Evolutionary conservation across 177 flowering plant species (phyloP).

Genomic region (Telopea speciosissima): DNA sequence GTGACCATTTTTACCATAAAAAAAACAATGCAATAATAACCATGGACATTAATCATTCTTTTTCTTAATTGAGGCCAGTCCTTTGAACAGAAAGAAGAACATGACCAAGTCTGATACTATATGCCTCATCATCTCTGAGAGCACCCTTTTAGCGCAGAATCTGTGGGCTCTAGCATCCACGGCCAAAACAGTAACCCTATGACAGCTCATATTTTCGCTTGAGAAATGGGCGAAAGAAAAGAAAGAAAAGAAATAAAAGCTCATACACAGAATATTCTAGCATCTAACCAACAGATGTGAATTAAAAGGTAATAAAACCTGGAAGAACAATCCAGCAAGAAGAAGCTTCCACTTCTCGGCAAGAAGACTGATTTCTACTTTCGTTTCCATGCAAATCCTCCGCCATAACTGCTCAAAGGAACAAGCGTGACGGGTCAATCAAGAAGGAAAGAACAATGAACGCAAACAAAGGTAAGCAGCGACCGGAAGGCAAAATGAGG

Average conservation of each 20-base stretch:
- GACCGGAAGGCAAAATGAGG: not conserved
- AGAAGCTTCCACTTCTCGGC: constrained; percentile 76
- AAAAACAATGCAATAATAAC: not conserved
- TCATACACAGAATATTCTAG: not conserved
- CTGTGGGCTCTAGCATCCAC: not conserved
- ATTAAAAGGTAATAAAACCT: constrained; percentile 31
- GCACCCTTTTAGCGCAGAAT: not conserved
- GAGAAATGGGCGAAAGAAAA: not conserved
- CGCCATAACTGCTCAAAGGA: constrained; percentile 59
- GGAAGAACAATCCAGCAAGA: constrained; percentile 62
- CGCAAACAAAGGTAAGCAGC: not conserved
- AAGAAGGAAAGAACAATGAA: not conserved
- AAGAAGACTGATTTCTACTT: constrained; percentile 60
- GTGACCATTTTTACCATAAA: too few relatives aligned
- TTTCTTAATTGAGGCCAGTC: not conserved
- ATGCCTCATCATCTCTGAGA: not conserved
- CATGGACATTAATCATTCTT: not conserved
- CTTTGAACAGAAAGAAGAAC: not conserved
- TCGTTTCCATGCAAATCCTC: constrained; percentile 61
- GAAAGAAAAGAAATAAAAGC: not conserved
- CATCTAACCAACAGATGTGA: not conserved
- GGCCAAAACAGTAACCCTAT: not conserved
- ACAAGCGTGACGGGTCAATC: constrained; percentile 1
- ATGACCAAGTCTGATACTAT: not conserved
- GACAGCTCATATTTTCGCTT: not conserved